A percentile compares a stretch with the other conserved stretches of the same genome.
These are phyloP conservation scores for Trypanosoma melophagium DNA, from an alignment of 208 protist species.

Conservation along the genomic window DNA sequence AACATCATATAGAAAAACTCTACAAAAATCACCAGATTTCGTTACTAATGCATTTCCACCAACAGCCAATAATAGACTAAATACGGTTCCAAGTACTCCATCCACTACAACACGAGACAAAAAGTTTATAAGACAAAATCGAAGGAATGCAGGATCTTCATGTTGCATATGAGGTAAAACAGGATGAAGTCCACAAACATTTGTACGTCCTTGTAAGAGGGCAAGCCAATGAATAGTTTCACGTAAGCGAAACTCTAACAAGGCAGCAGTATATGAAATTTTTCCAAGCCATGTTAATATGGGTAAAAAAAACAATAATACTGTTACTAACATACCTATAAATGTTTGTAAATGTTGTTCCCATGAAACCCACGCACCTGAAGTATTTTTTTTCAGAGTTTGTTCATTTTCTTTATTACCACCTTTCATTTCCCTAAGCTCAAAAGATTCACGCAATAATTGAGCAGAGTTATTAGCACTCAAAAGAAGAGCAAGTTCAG, in stretches of 20 bases:
- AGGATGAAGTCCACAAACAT: constrained; percentile 77
- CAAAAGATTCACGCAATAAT: constrained; percentile 41
- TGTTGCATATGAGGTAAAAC: constrained; percentile 59
- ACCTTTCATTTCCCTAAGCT: background rate
- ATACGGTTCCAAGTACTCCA: constrained; percentile 49
- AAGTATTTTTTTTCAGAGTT: background rate
- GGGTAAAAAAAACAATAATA: constrained; percentile 32
- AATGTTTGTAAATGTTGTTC: background rate
- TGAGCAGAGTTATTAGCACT: constrained; percentile 41
- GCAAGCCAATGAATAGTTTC: constrained; percentile 70
- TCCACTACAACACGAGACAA: constrained; percentile 65
- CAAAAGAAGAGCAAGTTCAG: constrained; percentile 65
- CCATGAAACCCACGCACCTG: background rate
- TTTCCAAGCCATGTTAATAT: constrained; percentile 28
- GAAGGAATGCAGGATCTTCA: constrained; percentile 27
- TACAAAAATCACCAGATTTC: constrained; percentile 38
- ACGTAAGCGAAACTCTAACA: constrained; percentile 52
- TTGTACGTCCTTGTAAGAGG: constrained; percentile 43
- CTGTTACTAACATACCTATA: constrained; percentile 26
- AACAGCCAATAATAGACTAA: constrained; percentile 49
- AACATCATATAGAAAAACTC: constrained; percentile 64
- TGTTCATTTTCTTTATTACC: background rate
- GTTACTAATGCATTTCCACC: constrained; percentile 46
- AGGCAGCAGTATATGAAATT: constrained; percentile 37
- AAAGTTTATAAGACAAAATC: constrained; percentile 67